These are phyloP conservation scores for Metarhizium robertsii DNA, from an alignment of 2,329 filamentous ascomycete species.

Conservation along the genomic window DNA sequence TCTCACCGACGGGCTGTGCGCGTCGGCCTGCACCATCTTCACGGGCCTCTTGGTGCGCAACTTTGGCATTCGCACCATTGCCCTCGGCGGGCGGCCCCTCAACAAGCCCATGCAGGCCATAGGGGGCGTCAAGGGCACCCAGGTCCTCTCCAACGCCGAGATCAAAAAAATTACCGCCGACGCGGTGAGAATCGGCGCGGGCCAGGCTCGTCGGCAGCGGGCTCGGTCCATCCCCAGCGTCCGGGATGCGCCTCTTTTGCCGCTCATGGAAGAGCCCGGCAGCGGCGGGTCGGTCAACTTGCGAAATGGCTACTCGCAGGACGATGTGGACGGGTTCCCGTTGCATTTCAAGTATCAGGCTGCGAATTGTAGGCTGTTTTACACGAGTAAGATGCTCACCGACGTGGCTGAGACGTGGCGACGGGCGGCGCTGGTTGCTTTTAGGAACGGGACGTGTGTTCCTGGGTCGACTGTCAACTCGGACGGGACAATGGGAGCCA, in stretches of 20 bases:
- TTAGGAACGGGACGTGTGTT: neutral
- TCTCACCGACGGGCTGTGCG: conserved; percentile 47
- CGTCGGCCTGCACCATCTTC: conserved; percentile 51
- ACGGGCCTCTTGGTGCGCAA: conserved; percentile 41
- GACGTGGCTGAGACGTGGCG: neutral
- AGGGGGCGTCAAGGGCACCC: conserved; percentile 48
- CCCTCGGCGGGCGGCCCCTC: conserved; percentile 46
- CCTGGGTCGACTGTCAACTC: neutral
- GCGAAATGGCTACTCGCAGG: conserved; percentile 20
- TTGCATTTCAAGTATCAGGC: conserved; percentile 49
- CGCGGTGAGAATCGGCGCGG: neutral
- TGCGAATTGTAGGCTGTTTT: conserved; percentile 49
- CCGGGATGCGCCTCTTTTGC: neutral
- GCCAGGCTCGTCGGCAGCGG: neutral
- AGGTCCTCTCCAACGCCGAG: conserved; percentile 21
- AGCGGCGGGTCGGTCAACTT: conserved; percentile 5
- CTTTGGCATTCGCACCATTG: conserved; percentile 43
- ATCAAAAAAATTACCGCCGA: conserved; percentile 4
- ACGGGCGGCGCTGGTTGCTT: neutral
- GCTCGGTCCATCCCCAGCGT: neutral
- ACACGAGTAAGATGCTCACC: conserved; percentile 23
- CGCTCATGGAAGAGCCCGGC: neutral
- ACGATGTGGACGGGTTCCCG: conserved; percentile 24
- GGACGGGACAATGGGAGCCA: neutral
- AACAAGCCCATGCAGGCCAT: conserved; percentile 44